Evolutionary conservation across 768 basidiomycete species (phyloP).

Genomic region (Fibroporia radiculosa): DNA sequence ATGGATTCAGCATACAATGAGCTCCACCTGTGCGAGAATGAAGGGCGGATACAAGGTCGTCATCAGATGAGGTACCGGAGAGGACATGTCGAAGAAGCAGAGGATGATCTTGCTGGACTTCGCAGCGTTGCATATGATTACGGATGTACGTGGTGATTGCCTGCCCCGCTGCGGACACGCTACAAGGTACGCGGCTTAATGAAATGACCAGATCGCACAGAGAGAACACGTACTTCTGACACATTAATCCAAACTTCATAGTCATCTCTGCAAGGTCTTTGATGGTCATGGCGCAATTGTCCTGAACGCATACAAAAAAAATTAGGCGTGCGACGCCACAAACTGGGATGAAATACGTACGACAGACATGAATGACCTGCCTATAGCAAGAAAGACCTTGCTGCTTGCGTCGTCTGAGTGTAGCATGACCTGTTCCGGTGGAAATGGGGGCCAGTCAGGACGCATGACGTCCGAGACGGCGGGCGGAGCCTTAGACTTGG

Average conservation of each 20-base stretch:
- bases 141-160: constrained; percentile 81
- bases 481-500: constrained; percentile 13
- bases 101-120: constrained; percentile 62
- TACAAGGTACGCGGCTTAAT: constrained; percentile 20
- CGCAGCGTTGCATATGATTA: constrained; percentile 63
- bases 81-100: constrained; percentile 65
- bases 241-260: constrained; percentile 54
- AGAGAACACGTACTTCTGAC: constrained; percentile 63
- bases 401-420: constrained; percentile 68
- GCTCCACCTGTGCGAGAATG: constrained; percentile 67
- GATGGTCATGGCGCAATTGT: constrained; percentile 81
- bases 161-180: constrained; percentile 72
- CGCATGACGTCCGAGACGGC: constrained; percentile 13
- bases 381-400: constrained; percentile 70
- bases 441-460: constrained; percentile 36
- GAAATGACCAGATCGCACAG: neutral
- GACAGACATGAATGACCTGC: constrained; percentile 64
- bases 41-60: constrained; percentile 65
- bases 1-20: constrained; percentile 29
- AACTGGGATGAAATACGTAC: constrained; percentile 33
- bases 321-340: too few relatives aligned
- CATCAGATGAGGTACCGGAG: constrained; percentile 65
- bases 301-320: constrained; percentile 31
- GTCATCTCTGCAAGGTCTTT: constrained; percentile 77
- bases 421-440: constrained; percentile 55